A percentile compares a stretch with the other conserved stretches of the same genome.
phyloP scores from a whole-genome alignment of 495 filamentous ascomycete species.

The Neurospora sp. region DNA sequence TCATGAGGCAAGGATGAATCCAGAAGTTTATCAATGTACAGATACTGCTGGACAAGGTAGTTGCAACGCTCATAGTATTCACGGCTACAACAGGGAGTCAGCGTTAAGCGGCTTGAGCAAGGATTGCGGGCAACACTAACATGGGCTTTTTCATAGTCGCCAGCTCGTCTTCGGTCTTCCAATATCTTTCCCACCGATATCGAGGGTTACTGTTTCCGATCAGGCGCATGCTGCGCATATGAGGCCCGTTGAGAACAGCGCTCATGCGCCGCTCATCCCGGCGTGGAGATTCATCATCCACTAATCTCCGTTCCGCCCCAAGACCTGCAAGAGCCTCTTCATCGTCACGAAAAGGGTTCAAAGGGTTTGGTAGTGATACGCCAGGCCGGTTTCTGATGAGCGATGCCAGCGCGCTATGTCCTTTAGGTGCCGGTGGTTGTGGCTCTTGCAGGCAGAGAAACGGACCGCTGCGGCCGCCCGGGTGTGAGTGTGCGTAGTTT shows the following conservation, averaged over 20 bases:
- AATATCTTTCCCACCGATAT: slow-evolving; percentile 67
- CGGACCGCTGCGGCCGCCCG: slow-evolving; percentile 17
- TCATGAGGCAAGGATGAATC: slow-evolving; percentile 81
- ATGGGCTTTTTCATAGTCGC: slow-evolving; percentile 53
- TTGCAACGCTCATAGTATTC: slow-evolving; percentile 81
- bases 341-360: slow-evolving; percentile 13
- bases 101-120: neutral
- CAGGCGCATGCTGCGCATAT: slow-evolving; percentile 67
- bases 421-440: slow-evolving; percentile 17
- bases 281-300: slow-evolving; percentile 27
- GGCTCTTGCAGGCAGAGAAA: slow-evolving; percentile 30
- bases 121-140: slow-evolving; percentile 22
- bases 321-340: slow-evolving; percentile 8
- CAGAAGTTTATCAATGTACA: slow-evolving; percentile 84
- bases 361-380: neutral
- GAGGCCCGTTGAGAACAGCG: slow-evolving; percentile 50
- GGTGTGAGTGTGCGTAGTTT: slow-evolving; percentile 1
- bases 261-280: slow-evolving; percentile 41
- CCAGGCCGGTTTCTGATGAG: slow-evolving; percentile 29
- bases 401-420: slow-evolving; percentile 23
- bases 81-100: slow-evolving; percentile 33
- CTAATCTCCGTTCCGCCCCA: slow-evolving; percentile 4
- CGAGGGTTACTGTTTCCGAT: slow-evolving; percentile 69
- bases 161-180: slow-evolving; percentile 58
- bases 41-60: slow-evolving; percentile 71